Base-by-base conservation (phyloP, 2,329 filamentous ascomycete genomes). In the Fusarium aywerte region DNA sequence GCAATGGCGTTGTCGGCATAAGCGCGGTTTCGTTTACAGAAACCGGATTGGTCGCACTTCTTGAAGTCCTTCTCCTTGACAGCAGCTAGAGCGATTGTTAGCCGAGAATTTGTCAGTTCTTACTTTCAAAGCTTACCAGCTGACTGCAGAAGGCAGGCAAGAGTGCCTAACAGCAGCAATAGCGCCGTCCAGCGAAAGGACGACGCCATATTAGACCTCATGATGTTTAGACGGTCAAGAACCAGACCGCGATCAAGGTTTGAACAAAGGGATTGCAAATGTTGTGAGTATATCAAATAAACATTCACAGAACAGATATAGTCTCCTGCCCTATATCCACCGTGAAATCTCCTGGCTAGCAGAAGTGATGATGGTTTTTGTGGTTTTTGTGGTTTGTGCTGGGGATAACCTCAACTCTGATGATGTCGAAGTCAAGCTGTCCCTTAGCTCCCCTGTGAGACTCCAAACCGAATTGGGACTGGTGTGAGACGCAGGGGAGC, bases 61-160 rank as follows among this genome's bases (percentile, higher is more conserved):
- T 98, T 99, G 85, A 98, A 99, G 78, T 97, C 94, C 74, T 97
- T 89, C 76, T 97, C 91, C 82, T 99, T 99, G 51, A 99, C 96
- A 73, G 87, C 85, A 68, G 87, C 93, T 97, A 70, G 12, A 25
- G 38, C 9, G 38, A 62, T 53, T 54, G 66, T 76, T 42, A 77
- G 68, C 33, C 48, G 5, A 8, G 4, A n/a, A 7, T 16, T 13
- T n/a, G 10, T 21, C 20, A n/a, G 5, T 8, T 3, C 18, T 3
- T 12, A 21, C 2, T 29, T 16, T 1, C 12, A 16, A 6, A 13
- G 53, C 87, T 77, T 82, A 92, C 91, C 83, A 80, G 86, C 86
- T 74, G 89, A 87, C 47, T 85, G 84, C 69, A 92, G 79, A 29
- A 92, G 77, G 72, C 83, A 87, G 73, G 84, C 82, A 32, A 92